Base-by-base conservation (phyloP, 2,329 filamentous ascomycete species). In the Alternaria sp. region DNA sequence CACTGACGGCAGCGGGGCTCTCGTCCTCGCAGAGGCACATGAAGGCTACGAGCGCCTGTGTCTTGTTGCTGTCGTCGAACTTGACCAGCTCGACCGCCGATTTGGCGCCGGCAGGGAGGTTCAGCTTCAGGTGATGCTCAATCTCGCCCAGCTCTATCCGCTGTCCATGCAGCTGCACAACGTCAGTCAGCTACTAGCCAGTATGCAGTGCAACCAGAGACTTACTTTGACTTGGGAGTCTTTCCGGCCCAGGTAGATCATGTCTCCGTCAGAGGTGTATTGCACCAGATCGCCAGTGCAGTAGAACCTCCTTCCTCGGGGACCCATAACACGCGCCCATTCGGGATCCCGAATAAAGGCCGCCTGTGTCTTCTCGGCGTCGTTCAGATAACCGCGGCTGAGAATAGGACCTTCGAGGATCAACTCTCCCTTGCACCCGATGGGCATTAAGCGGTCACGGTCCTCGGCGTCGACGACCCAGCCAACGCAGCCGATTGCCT, bases 81-180 rank as follows among this genome's bases (percentile, higher is more conserved):
- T 69, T 71, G 33, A 75, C 77, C 0, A 82, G 65, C 45, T 81
- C 80, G n/a, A 81, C 80, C 0, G 78, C 79, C 3, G 78, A 78
- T 42, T 80, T 77, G 4, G 75, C 75, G 10, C 72, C 68, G 3
- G 67, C 45, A 4, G 77, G 72, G 5, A 79, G 71, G 31, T 76
- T 73, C 9, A 73, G 66, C 24, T 75, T 69, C 33, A 80, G 73
- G 46, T 80, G 78, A 52, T 80, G 76, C 56, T 81, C 80, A 45
- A 82, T 79, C 57, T 82, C 80, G 13, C 77, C 80, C 6, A 82
- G 66, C 56, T 82, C 80, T 42, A 82, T 78, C 0, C 80, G 77
- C 56, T 80, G 77, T 3, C 80, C 80, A 31, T 80, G 78, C 37
- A 82, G 67, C 68, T 80, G 33, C 8, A 17, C 2, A 31, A 9